Evolutionary conservation across 192 early-diverging fungal species (phyloP).

Genomic region (Pilaira anomala): DNA sequence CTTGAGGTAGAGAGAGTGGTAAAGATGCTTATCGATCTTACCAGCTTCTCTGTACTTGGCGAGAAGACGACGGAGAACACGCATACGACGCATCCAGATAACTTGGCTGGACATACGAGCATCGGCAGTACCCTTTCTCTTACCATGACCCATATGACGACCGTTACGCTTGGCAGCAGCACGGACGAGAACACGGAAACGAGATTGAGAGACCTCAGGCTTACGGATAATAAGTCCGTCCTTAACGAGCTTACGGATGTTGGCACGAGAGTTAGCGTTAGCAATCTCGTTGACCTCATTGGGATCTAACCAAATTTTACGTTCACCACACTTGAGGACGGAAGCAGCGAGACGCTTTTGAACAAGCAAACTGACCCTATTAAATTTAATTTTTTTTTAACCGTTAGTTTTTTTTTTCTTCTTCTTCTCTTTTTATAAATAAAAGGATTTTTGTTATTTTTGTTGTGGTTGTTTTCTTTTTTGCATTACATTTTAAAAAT

Average conservation of each 20-base stretch:
- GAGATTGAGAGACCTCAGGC: constrained; percentile 83
- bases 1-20: constrained; percentile 93
- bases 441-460: too few species aligned
- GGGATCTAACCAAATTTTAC: constrained; percentile 99
- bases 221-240: constrained; percentile 96
- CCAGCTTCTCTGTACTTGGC: constrained; percentile 96
- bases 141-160: constrained; percentile 93
- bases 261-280: constrained; percentile 97
- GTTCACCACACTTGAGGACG: constrained; percentile 96
- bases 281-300: constrained; percentile 93
- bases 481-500: too few species aligned
- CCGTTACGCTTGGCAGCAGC: constrained; percentile 94
- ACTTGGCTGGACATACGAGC: constrained; percentile 95
- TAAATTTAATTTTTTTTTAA: neutral
- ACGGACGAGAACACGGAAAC: constrained; percentile 90
- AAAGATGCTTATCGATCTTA: constrained; percentile 98
- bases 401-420: too few species aligned
- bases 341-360: constrained; percentile 97
- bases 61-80: constrained; percentile 91
- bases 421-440: too few species aligned
- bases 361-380: constrained; percentile 71
- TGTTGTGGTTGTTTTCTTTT: too few species aligned
- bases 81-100: constrained; percentile 98
- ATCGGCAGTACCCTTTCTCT: constrained; percentile 92
- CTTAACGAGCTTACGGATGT: constrained; percentile 97